phyloP scores from a whole-genome alignment of 1,284 basidiomycete species.

The Papiliotrema nemorosa region DNA sequence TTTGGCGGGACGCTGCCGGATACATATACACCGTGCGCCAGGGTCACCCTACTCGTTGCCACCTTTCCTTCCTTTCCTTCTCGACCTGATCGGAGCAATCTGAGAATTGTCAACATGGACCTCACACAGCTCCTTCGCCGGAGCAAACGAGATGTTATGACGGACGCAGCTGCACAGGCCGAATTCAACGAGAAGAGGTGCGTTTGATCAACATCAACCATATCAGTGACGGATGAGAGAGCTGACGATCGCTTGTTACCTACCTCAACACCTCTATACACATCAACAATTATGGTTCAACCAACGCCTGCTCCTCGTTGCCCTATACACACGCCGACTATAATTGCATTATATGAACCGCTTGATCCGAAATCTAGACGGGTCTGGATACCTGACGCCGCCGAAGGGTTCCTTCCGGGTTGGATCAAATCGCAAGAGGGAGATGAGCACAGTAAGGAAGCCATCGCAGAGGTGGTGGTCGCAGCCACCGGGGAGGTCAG shows the following conservation, averaged over 20 bases:
- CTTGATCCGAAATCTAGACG: constrained; percentile 27
- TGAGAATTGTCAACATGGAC: constrained; percentile 27
- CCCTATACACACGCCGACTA: not conserved
- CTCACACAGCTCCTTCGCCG: constrained; percentile 30
- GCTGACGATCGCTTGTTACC: too few species aligned
- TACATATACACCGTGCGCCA: too few species aligned
- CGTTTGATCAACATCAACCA: constrained; percentile 14
- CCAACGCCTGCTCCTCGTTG: not conserved
- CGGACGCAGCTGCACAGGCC: constrained; percentile 74
- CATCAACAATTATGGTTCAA: not conserved
- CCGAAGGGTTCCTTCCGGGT: constrained; percentile 46
- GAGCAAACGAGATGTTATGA: constrained; percentile 35
- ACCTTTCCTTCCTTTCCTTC: too few species aligned
- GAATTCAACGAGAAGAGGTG: constrained; percentile 93
- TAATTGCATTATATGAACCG: too few species aligned
- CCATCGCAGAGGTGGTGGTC: constrained; percentile 43
- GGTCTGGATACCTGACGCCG: constrained; percentile 46
- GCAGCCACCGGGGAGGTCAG: constrained; percentile 48
- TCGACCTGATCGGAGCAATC: too few species aligned
- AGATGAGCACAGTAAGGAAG: constrained; percentile 23
- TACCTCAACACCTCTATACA: too few species aligned
- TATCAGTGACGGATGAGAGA: too few species aligned
- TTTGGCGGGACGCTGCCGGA: too few species aligned
- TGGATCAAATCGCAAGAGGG: constrained; percentile 45
- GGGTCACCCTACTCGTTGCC: too few species aligned